Evolutionary conservation across 768 basidiomycete species (phyloP).

Genomic region (Agrocybe pediades): DNA sequence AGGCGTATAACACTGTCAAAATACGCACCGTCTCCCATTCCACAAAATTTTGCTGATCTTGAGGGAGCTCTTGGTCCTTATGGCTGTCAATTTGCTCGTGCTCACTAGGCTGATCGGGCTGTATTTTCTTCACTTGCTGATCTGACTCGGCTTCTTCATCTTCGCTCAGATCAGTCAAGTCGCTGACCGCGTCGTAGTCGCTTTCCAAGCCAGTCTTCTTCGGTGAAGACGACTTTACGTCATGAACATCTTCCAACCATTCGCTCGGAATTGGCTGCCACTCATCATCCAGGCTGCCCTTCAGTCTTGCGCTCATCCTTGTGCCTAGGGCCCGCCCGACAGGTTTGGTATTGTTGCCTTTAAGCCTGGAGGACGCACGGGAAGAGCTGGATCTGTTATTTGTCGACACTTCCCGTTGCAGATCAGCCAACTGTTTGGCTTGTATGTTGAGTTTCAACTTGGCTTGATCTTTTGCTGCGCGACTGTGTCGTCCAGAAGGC

Average conservation of each 20-base stretch:
- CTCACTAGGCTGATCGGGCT: background rate
- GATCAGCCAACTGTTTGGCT: slow-evolving; percentile 66
- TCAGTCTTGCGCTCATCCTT: slow-evolving; percentile 64
- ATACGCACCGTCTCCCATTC: slow-evolving; percentile 90
- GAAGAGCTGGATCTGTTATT: slow-evolving; percentile 8
- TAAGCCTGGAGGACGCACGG: slow-evolving; percentile 10
- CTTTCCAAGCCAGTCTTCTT: slow-evolving; percentile 58
- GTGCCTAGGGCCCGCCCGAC: slow-evolving; percentile 50
- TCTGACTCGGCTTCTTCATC: slow-evolving; percentile 25
- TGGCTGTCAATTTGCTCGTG: slow-evolving; percentile 9
- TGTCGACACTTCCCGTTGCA: slow-evolving; percentile 51
- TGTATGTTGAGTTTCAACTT: slow-evolving; percentile 70
- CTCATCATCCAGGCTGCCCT: slow-evolving; percentile 58
- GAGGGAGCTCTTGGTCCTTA: slow-evolving; percentile 13
- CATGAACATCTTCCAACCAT: slow-evolving; percentile 50
- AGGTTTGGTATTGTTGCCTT: slow-evolving; percentile 4
- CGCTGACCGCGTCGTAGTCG: slow-evolving; percentile 66
- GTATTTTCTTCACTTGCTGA: background rate
- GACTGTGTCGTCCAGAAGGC: slow-evolving; percentile 44
- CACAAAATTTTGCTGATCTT: slow-evolving; percentile 56
- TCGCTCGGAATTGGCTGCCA: slow-evolving; percentile 84
- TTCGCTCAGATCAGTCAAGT: slow-evolving; percentile 74
- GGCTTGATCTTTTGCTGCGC: slow-evolving; percentile 72
- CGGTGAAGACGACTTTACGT: slow-evolving; percentile 2
- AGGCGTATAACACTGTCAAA: background rate